Conservation (phyloP, 306 rosid species). For the Casuarina equisetifolia region DNA sequence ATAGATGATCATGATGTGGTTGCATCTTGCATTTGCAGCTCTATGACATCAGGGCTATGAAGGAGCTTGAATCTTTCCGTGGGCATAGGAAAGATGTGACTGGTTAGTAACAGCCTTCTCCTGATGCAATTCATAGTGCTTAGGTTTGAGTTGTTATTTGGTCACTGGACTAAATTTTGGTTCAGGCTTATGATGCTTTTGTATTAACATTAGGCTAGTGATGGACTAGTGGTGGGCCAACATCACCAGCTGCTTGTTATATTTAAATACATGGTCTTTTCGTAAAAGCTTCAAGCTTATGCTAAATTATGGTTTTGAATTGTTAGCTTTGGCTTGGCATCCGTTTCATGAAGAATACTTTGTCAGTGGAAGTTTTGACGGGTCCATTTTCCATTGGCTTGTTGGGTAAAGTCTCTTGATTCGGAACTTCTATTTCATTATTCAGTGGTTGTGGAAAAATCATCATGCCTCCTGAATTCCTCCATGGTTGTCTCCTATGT, state of each 20-base stretch:
- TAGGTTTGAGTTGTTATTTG: background rate
- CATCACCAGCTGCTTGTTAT: conserved; percentile 3
- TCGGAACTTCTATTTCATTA: conserved; percentile 7
- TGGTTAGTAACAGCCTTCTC: conserved; percentile 46
- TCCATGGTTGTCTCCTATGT: background rate
- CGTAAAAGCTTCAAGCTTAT: conserved; percentile 27
- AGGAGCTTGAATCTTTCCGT: conserved; percentile 97
- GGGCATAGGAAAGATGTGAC: conserved; percentile 98
- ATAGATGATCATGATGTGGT: conserved; percentile 17
- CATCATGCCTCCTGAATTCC: background rate
- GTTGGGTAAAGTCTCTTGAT: conserved; percentile 69
- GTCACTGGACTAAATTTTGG: background rate
- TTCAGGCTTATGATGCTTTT: background rate
- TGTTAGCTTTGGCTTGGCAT: conserved; percentile 95
- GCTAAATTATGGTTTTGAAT: conserved; percentile 26
- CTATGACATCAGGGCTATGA: conserved; percentile 96
- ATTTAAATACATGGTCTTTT: conserved; percentile 26
- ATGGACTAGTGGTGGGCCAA: background rate
- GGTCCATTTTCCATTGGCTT: conserved; percentile 98
- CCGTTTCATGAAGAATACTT: conserved; percentile 98
- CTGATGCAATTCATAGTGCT: background rate
- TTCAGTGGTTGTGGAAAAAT: conserved; percentile 2
- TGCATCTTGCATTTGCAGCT: conserved; percentile 53
- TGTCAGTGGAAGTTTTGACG: conserved; percentile 96
- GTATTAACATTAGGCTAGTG: background rate